Evolutionary conservation across 2,329 filamentous ascomycete species (phyloP).

Genomic region (Stemphylium beticola): DNA sequence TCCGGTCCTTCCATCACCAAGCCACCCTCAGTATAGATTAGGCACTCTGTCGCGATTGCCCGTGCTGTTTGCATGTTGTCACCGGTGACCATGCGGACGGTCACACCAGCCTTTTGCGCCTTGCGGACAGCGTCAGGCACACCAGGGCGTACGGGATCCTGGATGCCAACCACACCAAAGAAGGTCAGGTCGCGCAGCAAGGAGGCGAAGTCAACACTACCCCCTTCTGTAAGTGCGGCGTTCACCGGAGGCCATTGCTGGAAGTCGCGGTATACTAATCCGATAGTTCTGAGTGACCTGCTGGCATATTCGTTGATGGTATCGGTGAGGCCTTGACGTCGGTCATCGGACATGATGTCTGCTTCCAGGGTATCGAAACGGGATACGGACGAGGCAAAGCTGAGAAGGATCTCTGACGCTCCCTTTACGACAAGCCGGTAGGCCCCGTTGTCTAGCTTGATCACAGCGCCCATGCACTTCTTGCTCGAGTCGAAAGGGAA

Average conservation of each 20-base stretch:
- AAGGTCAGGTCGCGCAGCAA: slow-evolving; percentile 67
- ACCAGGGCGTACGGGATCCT: slow-evolving; percentile 92
- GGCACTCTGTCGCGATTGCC: slow-evolving; percentile 94
- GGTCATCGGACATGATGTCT: slow-evolving; percentile 21
- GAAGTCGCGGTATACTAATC: slow-evolving; percentile 50
- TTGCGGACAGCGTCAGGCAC: slow-evolving; percentile 83
- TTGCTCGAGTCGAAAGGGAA: slow-evolving; percentile 62
- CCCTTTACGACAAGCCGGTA: slow-evolving; percentile 63
- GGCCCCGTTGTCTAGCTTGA: slow-evolving; percentile 54
- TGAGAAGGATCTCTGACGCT: slow-evolving; percentile 63
- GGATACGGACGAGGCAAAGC: slow-evolving; percentile 46
- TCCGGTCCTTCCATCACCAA: slow-evolving; percentile 84
- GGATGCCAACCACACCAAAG: slow-evolving; percentile 89
- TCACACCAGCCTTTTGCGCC: slow-evolving; percentile 89
- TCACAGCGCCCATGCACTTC: slow-evolving; percentile 64
- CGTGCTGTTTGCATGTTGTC: slow-evolving; percentile 96
- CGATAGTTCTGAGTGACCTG: slow-evolving; percentile 52
- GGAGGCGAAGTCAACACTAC: slow-evolving; percentile 29
- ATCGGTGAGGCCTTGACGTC: slow-evolving; percentile 28
- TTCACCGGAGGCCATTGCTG: slow-evolving; percentile 42
- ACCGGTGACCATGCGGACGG: slow-evolving; percentile 95
- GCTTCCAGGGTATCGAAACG: slow-evolving; percentile 25
- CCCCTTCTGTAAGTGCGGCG: slow-evolving; percentile 26
- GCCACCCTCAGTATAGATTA: slow-evolving; percentile 80
- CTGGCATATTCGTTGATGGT: slow-evolving; percentile 49